phyloP scores from a whole-genome alignment of 2,329 filamentous ascomycete genomes.

The Emmonsiellopsis sp. region DNA sequence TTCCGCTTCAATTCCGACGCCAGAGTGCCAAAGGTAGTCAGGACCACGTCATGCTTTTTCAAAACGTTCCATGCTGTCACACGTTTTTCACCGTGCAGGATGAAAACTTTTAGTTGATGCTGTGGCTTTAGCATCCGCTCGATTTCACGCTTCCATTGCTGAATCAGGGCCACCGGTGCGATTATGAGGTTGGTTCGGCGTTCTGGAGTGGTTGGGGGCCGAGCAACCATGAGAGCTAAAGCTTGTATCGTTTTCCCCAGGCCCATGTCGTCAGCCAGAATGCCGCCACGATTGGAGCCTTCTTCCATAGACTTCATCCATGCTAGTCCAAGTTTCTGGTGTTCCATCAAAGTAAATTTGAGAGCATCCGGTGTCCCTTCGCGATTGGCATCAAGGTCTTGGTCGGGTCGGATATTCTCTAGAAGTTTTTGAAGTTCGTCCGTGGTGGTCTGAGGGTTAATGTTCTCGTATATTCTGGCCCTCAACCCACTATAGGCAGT shows the following conservation, averaged over 20 bases:
- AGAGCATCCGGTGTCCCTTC: constrained; percentile 63
- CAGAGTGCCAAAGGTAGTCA: constrained; percentile 71
- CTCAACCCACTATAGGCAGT: background rate
- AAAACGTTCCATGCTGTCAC: constrained; percentile 51
- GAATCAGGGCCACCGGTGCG: constrained; percentile 68
- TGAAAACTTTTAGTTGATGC: constrained; percentile 54
- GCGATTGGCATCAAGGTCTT: constrained; percentile 52
- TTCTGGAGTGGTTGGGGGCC: constrained; percentile 50
- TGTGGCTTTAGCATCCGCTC: constrained; percentile 54
- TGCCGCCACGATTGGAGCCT: constrained; percentile 63
- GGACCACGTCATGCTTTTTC: constrained; percentile 60
- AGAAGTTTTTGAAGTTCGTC: constrained; percentile 63
- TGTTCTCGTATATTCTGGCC: background rate
- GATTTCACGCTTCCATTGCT: constrained; percentile 81
- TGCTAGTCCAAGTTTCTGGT: constrained; percentile 68
- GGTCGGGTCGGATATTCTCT: constrained; percentile 64
- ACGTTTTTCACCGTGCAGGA: constrained; percentile 59
- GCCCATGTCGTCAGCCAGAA: constrained; percentile 75
- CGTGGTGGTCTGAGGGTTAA: constrained; percentile 44
- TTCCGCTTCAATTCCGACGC: constrained; percentile 57
- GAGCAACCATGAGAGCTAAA: constrained; percentile 64
- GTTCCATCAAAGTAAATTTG: constrained; percentile 62
- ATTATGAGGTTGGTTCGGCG: constrained; percentile 73
- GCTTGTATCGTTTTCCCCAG: constrained; percentile 78
- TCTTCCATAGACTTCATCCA: constrained; percentile 71